These are phyloP conservation scores for Rhizophlyctis rosea DNA, from an alignment of 192 early-diverging fungal species.

Conservation along the genomic window DNA sequence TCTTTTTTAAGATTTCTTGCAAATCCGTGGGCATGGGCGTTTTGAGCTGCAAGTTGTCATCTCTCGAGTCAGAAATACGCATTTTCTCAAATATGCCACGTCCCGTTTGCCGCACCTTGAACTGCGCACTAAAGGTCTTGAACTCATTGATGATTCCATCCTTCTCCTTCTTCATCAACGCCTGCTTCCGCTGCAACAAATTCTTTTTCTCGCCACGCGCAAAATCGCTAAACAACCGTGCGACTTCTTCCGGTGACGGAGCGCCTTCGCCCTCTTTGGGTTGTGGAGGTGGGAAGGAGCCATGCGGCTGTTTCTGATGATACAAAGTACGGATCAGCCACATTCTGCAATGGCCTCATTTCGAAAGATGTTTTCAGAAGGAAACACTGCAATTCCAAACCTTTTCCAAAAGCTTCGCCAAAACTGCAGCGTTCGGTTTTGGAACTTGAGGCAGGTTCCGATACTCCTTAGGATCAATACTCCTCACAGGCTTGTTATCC, in stretches of 20 bases:
- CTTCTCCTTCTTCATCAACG: conserved; percentile 70
- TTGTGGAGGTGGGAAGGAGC: too few relatives aligned
- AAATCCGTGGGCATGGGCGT: conserved; percentile 81
- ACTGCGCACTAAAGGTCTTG: conserved; percentile 72
- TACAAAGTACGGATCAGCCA: too few relatives aligned
- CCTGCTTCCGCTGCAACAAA: conserved; percentile 71
- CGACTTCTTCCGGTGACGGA: conserved; percentile 39
- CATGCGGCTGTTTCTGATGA: too few relatives aligned
- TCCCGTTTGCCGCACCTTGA: conserved; percentile 44
- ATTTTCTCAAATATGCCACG: background rate
- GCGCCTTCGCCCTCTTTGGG: too few relatives aligned
- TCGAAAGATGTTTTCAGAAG: too few relatives aligned
- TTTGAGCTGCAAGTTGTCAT: conserved; percentile 51
- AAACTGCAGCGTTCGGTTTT: too few relatives aligned
- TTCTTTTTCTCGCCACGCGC: conserved; percentile 74
- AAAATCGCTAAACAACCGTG: conserved; percentile 57
- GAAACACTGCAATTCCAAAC: too few relatives aligned
- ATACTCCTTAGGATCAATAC: too few relatives aligned
- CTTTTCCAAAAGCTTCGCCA: too few relatives aligned
- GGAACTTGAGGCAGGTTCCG: too few relatives aligned
- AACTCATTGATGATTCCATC: conserved; percentile 72
- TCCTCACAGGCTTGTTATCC: too few relatives aligned
- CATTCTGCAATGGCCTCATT: too few relatives aligned
- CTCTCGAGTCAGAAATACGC: background rate
- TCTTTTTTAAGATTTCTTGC: conserved; percentile 67